Base-by-base conservation (phyloP, 2,329 filamentous ascomycete genomes). In the Coniosporium tulheliwenetii region DNA sequence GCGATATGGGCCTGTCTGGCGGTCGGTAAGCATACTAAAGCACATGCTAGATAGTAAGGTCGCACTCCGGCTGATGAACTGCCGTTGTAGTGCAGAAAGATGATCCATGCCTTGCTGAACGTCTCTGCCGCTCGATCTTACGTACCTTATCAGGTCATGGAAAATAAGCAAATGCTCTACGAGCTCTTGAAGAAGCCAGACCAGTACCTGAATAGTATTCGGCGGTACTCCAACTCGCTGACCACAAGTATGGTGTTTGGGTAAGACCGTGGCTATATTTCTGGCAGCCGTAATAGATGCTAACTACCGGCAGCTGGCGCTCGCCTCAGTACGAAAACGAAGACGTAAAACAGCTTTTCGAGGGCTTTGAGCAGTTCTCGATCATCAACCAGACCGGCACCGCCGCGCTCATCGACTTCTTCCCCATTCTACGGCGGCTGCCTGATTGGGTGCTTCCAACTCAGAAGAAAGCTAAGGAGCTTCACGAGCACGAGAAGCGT, bases 121-220 rank as follows among this genome's bases (percentile, higher is more conserved):
- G 51, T 67, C 39, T 63, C 56, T 0, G 59, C 62, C 1, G 61
- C 67, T 3, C 35, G 34, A 14, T 44, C 43, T 10, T 77, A 77
- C 43, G 60, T 74, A 2, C 62, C 67, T 2, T 75, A 74, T 45
- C 71, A 75, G 46, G 62, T 68, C 38, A 58, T 75, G 2, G 71
- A 76, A 50, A 71, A 67, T 51, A 70, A 67, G 48, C 63, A 67
- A 39, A 69, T 76, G 69, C 54, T 73, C 14, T 44, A 57, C 36
- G 65, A 67, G 5, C 52, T 76, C 13, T 47, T 74, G 3, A 59
- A 65, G 0, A 44, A 53, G 5, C 69, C 69, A 0, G 46, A 62
- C 1, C 43, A 58, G 1, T 68, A 67, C 36, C 40, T 61, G 4
- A 50, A 66, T 9, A 63, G 70, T 39, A 58, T 71, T 13, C 56